Percentiles rank a stretch among this genome's conserved stretches.
Conservation (phyloP, 2,329 filamentous ascomycete species). For the Huntiella abstrusa region DNA sequence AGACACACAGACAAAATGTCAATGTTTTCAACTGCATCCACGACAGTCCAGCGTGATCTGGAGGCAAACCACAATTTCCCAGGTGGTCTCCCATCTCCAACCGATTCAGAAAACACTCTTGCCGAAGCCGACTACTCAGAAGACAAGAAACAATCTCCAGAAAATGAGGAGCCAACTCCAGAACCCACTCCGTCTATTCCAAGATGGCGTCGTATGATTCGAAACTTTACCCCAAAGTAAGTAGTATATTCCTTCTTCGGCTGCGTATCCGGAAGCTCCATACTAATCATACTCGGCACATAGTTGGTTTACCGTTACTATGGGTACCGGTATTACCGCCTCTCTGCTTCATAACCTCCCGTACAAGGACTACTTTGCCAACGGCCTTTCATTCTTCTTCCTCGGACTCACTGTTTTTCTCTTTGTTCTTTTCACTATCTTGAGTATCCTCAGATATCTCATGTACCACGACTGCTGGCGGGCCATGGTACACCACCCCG, state of each 20-base stretch:
- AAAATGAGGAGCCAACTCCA: not conserved
- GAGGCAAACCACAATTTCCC: not conserved
- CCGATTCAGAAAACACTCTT: not conserved
- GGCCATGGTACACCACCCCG: conserved; percentile 48
- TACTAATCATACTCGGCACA: not conserved
- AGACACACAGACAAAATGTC: too few relatives aligned
- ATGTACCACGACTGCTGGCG: conserved; percentile 47
- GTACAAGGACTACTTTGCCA: conserved; percentile 36
- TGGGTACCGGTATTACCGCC: conserved; percentile 51
- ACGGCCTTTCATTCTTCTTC: conserved; percentile 39
- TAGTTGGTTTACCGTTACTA: conserved; percentile 40
- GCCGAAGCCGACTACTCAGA: not conserved
- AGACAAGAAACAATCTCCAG: not conserved
- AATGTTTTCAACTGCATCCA: not conserved
- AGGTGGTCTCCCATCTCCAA: not conserved
- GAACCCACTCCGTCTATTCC: not conserved
- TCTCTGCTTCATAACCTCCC: conserved; percentile 43
- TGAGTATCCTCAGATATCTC: conserved; percentile 41
- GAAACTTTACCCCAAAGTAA: conserved; percentile 37
- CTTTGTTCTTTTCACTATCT: conserved; percentile 33
- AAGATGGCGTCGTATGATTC: conserved; percentile 26
- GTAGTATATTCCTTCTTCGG: conserved; percentile 13
- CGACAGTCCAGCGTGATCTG: not conserved
- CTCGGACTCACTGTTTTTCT: conserved; percentile 40
- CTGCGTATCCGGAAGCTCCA: not conserved